Conservation (phyloP, 768 basidiomycete species). For the Mycena galopus region DNA sequence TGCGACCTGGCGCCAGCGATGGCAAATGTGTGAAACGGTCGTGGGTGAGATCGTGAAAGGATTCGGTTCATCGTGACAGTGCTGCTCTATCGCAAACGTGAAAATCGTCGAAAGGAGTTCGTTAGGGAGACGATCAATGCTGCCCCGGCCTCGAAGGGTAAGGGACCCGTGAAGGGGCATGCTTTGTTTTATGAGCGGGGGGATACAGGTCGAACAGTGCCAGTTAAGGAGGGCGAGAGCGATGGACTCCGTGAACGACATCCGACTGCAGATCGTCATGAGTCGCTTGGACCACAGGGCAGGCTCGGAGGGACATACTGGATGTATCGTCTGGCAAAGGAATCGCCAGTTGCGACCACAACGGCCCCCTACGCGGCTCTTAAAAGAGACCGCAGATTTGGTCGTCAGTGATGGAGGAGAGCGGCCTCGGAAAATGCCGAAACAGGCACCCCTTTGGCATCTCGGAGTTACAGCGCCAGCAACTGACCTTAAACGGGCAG, state of each 20-base stretch:
- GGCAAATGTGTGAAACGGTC: conserved; percentile 63
- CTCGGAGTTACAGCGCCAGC: conserved; percentile 19
- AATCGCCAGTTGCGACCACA: not conserved
- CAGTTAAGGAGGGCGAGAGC: conserved; percentile 25
- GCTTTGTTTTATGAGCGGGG: conserved; percentile 15
- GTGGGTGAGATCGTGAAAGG: conserved; percentile 39
- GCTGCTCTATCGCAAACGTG: conserved; percentile 26
- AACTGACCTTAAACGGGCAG: conserved; percentile 24
- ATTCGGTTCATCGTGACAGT: conserved; percentile 35
- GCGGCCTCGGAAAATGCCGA: conserved; percentile 27
- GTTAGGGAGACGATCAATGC: conserved; percentile 46
- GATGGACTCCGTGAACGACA: conserved; percentile 29
- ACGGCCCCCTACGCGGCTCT: conserved; percentile 10
- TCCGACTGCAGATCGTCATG: not conserved
- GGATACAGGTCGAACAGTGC: conserved; percentile 14
- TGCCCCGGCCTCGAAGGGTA: conserved; percentile 13
- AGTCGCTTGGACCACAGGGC: not conserved
- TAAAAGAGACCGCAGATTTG: conserved; percentile 27
- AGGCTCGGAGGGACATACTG: not conserved
- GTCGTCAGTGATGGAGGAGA: conserved; percentile 29
- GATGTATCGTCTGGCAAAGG: not conserved
- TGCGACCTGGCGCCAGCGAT: conserved; percentile 63
- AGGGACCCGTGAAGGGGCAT: conserved; percentile 22
- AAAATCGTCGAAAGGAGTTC: conserved; percentile 55
- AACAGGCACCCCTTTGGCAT: conserved; percentile 2